Evolutionary conservation across 495 filamentous ascomycete species (phyloP).

Genomic region (Hypoxylon intermedium): DNA sequence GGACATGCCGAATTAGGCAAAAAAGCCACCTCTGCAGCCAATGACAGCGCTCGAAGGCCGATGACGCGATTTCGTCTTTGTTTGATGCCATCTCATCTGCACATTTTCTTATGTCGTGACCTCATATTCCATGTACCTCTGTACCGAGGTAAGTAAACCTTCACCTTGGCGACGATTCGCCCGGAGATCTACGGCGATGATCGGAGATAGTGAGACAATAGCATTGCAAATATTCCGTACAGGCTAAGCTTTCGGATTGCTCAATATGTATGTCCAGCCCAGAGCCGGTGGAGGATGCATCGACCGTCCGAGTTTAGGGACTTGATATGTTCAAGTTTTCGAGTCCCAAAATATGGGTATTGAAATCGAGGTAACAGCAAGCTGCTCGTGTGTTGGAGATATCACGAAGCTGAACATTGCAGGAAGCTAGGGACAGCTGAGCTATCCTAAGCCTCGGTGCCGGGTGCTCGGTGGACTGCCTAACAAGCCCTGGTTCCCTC

Average conservation of each 20-base stretch:
- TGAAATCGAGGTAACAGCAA: no score
- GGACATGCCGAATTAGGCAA: slow-evolving; percentile 23
- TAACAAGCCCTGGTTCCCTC: background rate
- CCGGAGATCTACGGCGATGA: no score
- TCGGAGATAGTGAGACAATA: no score
- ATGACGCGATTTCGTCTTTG: slow-evolving; percentile 26
- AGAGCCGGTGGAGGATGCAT: background rate
- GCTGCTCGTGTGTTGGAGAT: no score
- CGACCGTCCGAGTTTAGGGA: background rate
- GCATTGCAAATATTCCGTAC: no score
- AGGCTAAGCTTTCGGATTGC: background rate
- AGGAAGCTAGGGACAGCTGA: background rate
- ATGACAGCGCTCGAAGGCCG: slow-evolving; percentile 19
- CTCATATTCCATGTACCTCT: background rate
- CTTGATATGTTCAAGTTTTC: no score
- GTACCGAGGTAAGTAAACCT: background rate
- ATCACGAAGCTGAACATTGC: background rate
- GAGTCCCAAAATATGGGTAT: no score
- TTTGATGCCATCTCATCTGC: slow-evolving; percentile 37
- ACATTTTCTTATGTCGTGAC: no score
- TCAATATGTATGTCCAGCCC: background rate
- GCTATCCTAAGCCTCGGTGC: background rate
- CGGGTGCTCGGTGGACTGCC: background rate
- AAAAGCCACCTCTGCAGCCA: slow-evolving; percentile 12
- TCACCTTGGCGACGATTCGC: no score